phyloP scores from a whole-genome alignment of 2,329 filamentous ascomycete genomes.

The Nakataea oryzae region DNA sequence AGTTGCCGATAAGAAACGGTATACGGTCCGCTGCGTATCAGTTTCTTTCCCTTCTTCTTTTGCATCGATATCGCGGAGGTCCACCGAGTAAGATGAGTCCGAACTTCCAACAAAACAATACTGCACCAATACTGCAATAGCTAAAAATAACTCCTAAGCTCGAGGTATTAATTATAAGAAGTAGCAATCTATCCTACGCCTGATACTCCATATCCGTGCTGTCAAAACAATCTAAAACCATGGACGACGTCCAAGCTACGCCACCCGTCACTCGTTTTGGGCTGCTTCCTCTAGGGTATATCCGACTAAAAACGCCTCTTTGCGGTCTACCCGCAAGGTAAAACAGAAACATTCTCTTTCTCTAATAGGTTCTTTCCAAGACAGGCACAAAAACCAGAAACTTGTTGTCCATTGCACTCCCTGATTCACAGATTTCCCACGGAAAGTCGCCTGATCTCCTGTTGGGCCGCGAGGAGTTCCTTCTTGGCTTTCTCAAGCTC shows the following conservation, averaged over 20 bases:
- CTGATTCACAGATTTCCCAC: background rate
- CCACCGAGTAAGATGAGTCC: too few relatives aligned
- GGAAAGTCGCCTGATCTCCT: conserved; percentile 9
- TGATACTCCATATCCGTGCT: background rate
- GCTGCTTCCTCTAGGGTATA: background rate
- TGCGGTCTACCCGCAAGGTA: background rate
- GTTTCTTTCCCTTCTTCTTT: too few relatives aligned
- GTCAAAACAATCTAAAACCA: background rate
- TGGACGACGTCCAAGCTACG: background rate
- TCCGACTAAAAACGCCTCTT: background rate
- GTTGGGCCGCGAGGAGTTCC: conserved; percentile 29
- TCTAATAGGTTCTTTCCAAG: too few relatives aligned
- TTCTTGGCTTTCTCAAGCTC: conserved; percentile 37
- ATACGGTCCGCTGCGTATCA: too few relatives aligned
- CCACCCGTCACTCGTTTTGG: background rate
- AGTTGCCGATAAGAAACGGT: too few relatives aligned
- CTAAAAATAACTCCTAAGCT: too few relatives aligned
- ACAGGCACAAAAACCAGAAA: background rate
- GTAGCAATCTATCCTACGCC: too few relatives aligned
- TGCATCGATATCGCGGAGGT: too few relatives aligned
- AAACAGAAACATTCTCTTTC: background rate
- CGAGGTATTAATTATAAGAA: too few relatives aligned
- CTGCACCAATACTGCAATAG: too few relatives aligned
- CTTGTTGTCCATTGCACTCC: background rate
- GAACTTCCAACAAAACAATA: too few relatives aligned